Conservation (phyloP, 192 early-diverging fungal genomes). For the Gamsiella multidivaricata region DNA sequence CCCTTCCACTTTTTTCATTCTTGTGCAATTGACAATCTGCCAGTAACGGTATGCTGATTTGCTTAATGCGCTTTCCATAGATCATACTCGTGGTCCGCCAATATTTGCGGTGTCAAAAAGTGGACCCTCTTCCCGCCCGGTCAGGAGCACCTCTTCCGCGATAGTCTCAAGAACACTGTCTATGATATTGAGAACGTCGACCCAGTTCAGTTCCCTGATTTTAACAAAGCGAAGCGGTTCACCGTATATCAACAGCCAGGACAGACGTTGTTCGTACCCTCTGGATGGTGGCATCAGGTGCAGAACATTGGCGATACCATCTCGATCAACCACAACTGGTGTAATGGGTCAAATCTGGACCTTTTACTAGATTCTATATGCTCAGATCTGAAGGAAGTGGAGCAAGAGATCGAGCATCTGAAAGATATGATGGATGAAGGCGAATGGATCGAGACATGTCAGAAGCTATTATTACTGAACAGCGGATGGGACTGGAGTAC, state of each 20-base stretch:
- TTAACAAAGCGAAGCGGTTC: slow-evolving; percentile 57
- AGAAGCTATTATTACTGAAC: slow-evolving; percentile 58
- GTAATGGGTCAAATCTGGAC: slow-evolving; percentile 69
- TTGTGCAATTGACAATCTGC: slow-evolving; percentile 61
- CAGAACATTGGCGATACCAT: slow-evolving; percentile 76
- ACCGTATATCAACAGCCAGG: slow-evolving; percentile 70
- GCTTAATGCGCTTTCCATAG: slow-evolving; percentile 3
- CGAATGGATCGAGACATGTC: slow-evolving; percentile 61
- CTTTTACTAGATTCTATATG: slow-evolving; percentile 58
- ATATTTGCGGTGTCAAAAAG: slow-evolving; percentile 76
- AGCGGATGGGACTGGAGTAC: slow-evolving; percentile 65
- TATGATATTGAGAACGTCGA: slow-evolving; percentile 66
- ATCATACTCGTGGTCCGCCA: slow-evolving; percentile 81
- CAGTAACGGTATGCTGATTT: not conserved
- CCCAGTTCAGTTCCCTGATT: slow-evolving; percentile 58
- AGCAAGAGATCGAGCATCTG: slow-evolving; percentile 66
- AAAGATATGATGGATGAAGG: slow-evolving; percentile 53
- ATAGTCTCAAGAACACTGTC: slow-evolving; percentile 64
- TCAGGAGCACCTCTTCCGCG: slow-evolving; percentile 70
- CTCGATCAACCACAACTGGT: slow-evolving; percentile 85
- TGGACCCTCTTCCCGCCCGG: slow-evolving; percentile 78
- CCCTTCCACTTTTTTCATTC: slow-evolving; percentile 69
- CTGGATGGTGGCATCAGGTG: slow-evolving; percentile 82
- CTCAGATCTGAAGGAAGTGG: slow-evolving; percentile 59
- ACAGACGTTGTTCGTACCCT: slow-evolving; percentile 78